Evolutionary conservation across 2,329 filamentous ascomycete species (phyloP), one percentile per base, ranked within the genome.

Genomic region (Sporothrix variecibatus): DNA sequence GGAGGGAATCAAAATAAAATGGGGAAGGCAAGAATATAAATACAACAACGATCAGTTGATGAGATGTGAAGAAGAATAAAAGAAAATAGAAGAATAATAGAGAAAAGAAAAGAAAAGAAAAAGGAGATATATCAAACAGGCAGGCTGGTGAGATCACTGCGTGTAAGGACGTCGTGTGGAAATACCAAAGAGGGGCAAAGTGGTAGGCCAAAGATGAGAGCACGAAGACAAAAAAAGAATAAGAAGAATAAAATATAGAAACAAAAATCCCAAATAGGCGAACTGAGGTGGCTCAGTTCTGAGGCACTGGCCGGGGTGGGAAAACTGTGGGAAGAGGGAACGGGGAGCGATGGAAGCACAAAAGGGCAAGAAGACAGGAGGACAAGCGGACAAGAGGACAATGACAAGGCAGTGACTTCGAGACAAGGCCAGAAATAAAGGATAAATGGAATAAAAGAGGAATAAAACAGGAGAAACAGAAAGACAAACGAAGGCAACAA

Each of bases 401-500:
- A 31, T 38, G 26, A 20, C 26, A 40, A 72, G 43, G 46, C 58
- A 58, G 51, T 26, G 40, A 38, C 43, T 40, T 62, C n/a, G 38
- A 58, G 17, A 65, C 28, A 60, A 68, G 40, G 43, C 72, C 9
- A 8, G 23, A 23, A 65, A 23, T 15, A 26, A 65, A 53, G 49
- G 51, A 69, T 43, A 71, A 49, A 40, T 31, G 26, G n/a, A 65
- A n/a, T 5, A 62, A 34, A 51, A 15, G 8, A 17, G 49, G 28
- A 46, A 53, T 31, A 28, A 53, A 60, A 38, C 12, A 23, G 64
- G 70, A 43, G 40, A 56, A 73, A 53, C 67, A 65, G 56, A 70
- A 49, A 70, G 38, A 43, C 26, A 40, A 75, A 75, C 53, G 72
- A 76, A 73, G 75, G 76, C 74, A 72, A 73, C 65, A 72, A 62